Evolutionary conservation across 2,329 filamentous ascomycete species (phyloP).

Genomic region (Cordyceps cicadae): DNA sequence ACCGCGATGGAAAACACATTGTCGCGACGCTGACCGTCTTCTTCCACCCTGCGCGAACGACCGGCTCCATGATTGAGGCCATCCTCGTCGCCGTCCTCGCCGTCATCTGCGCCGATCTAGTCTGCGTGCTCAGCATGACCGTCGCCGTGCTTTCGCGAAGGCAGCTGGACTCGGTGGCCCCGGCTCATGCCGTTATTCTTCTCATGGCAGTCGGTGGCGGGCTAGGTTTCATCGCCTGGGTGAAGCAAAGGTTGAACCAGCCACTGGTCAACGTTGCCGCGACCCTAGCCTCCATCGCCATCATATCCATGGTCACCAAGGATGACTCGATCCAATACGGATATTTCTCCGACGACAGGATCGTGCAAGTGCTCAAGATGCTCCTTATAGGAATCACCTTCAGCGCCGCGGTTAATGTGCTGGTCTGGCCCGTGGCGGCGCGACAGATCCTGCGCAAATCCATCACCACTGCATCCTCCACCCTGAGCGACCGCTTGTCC

Average conservation of each 20-base stretch:
- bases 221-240: constrained; percentile 80
- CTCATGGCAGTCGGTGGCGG: constrained; percentile 79
- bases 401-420: constrained; percentile 65
- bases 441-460: constrained; percentile 64
- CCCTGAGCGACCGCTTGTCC: constrained; percentile 72
- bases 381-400: constrained; percentile 67
- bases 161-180: constrained; percentile 52
- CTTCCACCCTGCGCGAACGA: constrained; percentile 80
- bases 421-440: constrained; percentile 72
- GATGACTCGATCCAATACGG: constrained; percentile 80
- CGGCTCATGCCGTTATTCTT: constrained; percentile 73
- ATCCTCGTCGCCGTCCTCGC: constrained; percentile 67
- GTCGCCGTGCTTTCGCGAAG: constrained; percentile 71
- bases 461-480: constrained; percentile 62
- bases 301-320: constrained; percentile 85
- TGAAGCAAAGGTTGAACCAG: constrained; percentile 70
- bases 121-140: constrained; percentile 82
- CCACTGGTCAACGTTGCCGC: constrained; percentile 78
- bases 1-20: constrained; percentile 86
- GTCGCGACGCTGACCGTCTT: constrained; percentile 92
- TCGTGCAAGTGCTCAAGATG: constrained; percentile 76
- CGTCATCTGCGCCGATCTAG: constrained; percentile 59
- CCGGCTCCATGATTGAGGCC: constrained; percentile 85
- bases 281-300: constrained; percentile 77
- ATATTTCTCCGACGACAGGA: constrained; percentile 72